These are phyloP conservation scores for Rhizodiscina lignyota DNA, from an alignment of 495 filamentous ascomycete species.

Conservation along the genomic window DNA sequence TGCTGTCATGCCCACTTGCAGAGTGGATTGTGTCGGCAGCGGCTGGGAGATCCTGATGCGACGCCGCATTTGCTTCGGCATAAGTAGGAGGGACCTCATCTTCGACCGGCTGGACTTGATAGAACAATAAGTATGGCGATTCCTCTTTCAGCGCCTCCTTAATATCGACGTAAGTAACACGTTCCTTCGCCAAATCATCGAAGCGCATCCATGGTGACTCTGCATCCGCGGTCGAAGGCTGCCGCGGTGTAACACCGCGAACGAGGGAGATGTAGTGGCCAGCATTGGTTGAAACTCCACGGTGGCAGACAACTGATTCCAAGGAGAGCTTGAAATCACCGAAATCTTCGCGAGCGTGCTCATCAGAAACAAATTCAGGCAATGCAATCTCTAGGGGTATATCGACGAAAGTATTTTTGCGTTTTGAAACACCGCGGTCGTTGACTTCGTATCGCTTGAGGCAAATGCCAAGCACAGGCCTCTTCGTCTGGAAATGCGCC, in stretches of 20 bases:
- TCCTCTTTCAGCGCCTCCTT: slow-evolving; percentile 62
- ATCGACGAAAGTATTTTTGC: slow-evolving; percentile 69
- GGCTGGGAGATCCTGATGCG: slow-evolving; percentile 30
- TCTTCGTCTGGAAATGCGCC: slow-evolving; percentile 51
- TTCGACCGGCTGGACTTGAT: slow-evolving; percentile 77
- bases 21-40: not conserved
- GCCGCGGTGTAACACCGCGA: slow-evolving; percentile 24
- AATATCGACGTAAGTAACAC: slow-evolving; percentile 63
- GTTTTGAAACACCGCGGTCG: slow-evolving; percentile 44
- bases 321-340: slow-evolving; percentile 79
- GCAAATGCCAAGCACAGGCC: slow-evolving; percentile 80
- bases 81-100: slow-evolving; percentile 42
- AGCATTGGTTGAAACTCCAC: slow-evolving; percentile 72
- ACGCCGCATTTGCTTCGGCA: slow-evolving; percentile 30
- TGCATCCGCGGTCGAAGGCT: slow-evolving; percentile 15
- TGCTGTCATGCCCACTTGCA: not conserved
- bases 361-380: slow-evolving; percentile 79
- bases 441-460: slow-evolving; percentile 77
- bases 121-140: slow-evolving; percentile 87
- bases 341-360: slow-evolving; percentile 46
- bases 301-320: slow-evolving; percentile 81
- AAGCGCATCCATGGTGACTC: slow-evolving; percentile 61
- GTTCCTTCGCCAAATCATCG: slow-evolving; percentile 61
- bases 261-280: slow-evolving; percentile 84
- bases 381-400: slow-evolving; percentile 79